Conservation (phyloP, 2,329 filamentous ascomycete species). For the Botrytis paeoniae region DNA sequence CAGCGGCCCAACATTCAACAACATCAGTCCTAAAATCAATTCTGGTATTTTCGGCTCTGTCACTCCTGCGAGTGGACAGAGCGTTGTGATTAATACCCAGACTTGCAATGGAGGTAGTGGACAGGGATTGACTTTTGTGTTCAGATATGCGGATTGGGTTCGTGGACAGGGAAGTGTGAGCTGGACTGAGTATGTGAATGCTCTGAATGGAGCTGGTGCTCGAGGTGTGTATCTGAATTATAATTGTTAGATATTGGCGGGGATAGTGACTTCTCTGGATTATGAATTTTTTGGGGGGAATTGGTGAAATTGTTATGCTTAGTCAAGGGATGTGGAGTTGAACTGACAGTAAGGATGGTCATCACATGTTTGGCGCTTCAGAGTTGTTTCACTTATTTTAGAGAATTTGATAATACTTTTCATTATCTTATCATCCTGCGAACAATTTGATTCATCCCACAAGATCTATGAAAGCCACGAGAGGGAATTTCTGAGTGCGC, state of each 20-base stretch:
- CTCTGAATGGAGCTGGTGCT: conserved; percentile 19
- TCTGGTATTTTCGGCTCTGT: conserved; percentile 18
- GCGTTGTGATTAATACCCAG: conserved; percentile 15
- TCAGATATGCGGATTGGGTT: conserved; percentile 24
- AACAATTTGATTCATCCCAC: neutral
- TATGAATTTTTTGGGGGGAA: neutral
- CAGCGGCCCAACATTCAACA: conserved; percentile 17
- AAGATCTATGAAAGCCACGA: neutral
- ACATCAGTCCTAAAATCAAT: conserved; percentile 4
- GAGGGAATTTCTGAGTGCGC: neutral
- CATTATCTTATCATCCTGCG: neutral
- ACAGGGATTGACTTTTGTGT: conserved; percentile 19
- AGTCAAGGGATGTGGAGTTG: neutral
- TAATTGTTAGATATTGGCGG: conserved; percentile 20
- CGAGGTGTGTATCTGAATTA: conserved; percentile 24
- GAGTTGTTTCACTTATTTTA: neutral
- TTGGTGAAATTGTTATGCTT: too few relatives aligned
- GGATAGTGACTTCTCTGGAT: neutral
- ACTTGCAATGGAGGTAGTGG: conserved; percentile 12
- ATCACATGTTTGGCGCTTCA: neutral
- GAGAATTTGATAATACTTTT: neutral
- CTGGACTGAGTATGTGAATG: conserved; percentile 22
- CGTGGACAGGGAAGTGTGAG: conserved; percentile 14
- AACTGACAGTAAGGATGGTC: neutral
- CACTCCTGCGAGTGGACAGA: conserved; percentile 11